Percentiles rank a stretch among this genome's conserved stretches.
Evolutionary conservation across 164 flowering plant species (phyloP).

Genomic region (Nymphaea colorata): DNA sequence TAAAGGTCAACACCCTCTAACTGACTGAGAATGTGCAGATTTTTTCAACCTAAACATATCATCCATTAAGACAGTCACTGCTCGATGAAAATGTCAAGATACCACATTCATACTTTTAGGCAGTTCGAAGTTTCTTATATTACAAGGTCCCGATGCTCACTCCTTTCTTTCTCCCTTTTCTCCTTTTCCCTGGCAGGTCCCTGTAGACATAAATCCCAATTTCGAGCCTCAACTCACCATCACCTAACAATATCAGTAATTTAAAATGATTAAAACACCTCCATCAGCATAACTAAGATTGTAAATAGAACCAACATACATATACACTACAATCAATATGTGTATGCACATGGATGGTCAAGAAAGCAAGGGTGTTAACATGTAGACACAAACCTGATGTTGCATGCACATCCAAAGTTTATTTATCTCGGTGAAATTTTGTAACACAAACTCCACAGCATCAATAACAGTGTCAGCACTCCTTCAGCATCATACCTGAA

Average conservation of each 20-base stretch:
- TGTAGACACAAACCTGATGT: constrained; percentile 64
- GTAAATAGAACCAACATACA: not conserved
- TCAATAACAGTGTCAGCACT: constrained; percentile 71
- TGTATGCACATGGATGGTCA: too few relatives aligned
- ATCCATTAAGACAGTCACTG: too few relatives aligned
- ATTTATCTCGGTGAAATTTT: constrained; percentile 93
- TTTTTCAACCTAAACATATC: constrained; percentile 73
- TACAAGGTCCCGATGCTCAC: constrained; percentile 99
- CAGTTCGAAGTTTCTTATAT: not conserved
- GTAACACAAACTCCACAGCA: constrained; percentile 93
- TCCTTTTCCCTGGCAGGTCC: constrained; percentile 89
- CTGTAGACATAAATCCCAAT: constrained; percentile 95
- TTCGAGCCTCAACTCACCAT: constrained; percentile 86
- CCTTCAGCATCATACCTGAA: constrained; percentile 23
- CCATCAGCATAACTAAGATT: not conserved
- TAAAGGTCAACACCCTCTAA: constrained; percentile 97
- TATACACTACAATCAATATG: too few relatives aligned
- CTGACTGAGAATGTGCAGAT: constrained; percentile 93
- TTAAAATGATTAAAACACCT: constrained; percentile 72
- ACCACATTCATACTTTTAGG: not conserved
- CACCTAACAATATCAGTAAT: constrained; percentile 76
- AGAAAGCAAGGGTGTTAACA: too few relatives aligned
- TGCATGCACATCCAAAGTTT: constrained; percentile 97
- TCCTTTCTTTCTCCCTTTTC: constrained; percentile 95
- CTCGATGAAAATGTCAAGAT: not conserved